Base-by-base conservation (phyloP, 1,284 basidiomycete species). In the Marasmius fiardii region DNA sequence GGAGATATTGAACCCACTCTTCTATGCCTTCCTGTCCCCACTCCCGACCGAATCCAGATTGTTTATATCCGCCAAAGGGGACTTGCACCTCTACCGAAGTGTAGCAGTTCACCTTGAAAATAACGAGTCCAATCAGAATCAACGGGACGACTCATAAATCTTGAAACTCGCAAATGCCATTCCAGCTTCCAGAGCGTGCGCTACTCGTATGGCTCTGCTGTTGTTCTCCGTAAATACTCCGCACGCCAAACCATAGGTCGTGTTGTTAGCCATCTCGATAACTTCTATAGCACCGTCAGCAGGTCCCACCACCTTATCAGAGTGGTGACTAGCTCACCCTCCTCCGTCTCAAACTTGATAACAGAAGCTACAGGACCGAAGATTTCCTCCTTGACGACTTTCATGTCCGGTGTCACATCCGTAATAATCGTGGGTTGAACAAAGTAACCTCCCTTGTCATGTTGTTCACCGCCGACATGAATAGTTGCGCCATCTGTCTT, bases 361-460 rank as follows among this genome's bases (percentile, higher is more conserved):
- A 92, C 67, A 16, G 85, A 83, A 52, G 80, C 82, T 47, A 92
- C 88, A 44, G 93, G 93, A 18, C 92, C 93, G 65, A 94, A 93
- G 64, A 95, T 93, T 73, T 96, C 94, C 72, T 96, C 94, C 62
- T 79, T 74, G 51, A 89, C 85, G 65, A 97, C 95, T 73, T 82
- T 87, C 90, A 94, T 93, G 61, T 88, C 79, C 33, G 83, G 78
- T 54, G 77, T 80, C 55, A 82, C 82, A 66, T 93, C 77, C 43
- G 88, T 88, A 77, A 95, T 95, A 71, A 96, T 84, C 26, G 93
- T 95, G 6, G 89, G 90, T 60, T 82, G 60, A 69, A 91, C 83
- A 71, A 81, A 90, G 74, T 78, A 90, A 0, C 89, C 88, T 68
- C 90, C 82, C 6, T 74, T 71, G 44, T 93, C 89, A 67, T 86